Evolutionary conservation across 345 rosid genomes (phyloP), one percentile per base, ranked within the genome.

Genomic region (Populus euphratica): DNA sequence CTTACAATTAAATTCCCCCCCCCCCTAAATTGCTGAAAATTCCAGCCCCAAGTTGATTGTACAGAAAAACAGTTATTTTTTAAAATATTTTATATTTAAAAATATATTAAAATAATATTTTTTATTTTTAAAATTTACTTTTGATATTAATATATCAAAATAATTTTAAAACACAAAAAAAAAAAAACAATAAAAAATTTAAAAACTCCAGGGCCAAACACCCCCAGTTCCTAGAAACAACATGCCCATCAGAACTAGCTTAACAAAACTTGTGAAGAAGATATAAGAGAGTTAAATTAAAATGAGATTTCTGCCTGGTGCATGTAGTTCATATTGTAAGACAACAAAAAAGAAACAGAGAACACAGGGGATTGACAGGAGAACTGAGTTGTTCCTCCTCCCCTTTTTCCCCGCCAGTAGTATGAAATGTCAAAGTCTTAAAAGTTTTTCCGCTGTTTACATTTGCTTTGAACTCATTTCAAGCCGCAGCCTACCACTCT

Each of bases 401-500:
- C 82, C 67, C 78, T 59, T 64, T 73, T 74, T 52, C 80, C 71
- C 64, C 66, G 29, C 39, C 12, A 63, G 17, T 43, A 35, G 83
- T 79, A 79, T 77, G 43, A 76, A 81, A 35, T 81, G 79, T 81
- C 76, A 64, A 71, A 44, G 79, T 47, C 77, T 69, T 54, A 13
- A 64, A 74, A 56, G 75, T 68, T 23, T 78, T 20, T 87, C 88
- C 89, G 91, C 86, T 85, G 79, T 89, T 86, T 90, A 87, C 92
- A 90, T 80, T 86, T 87, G 88, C 79, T 79, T 84, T 78, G 18
- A 82, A 86, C 89, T 88, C 89, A 76, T 85, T 80, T 77, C 77
- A 56, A 47, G 77, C 52, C 23, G 75, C 82, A 79, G 87, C 77
- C 88, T 86, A 73, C 61, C 50, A 81, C 27, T 71, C 70, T 33